Evolutionary conservation across 805 yeast species (phyloP).

Genomic region (Wickerhamiella nectarea): DNA sequence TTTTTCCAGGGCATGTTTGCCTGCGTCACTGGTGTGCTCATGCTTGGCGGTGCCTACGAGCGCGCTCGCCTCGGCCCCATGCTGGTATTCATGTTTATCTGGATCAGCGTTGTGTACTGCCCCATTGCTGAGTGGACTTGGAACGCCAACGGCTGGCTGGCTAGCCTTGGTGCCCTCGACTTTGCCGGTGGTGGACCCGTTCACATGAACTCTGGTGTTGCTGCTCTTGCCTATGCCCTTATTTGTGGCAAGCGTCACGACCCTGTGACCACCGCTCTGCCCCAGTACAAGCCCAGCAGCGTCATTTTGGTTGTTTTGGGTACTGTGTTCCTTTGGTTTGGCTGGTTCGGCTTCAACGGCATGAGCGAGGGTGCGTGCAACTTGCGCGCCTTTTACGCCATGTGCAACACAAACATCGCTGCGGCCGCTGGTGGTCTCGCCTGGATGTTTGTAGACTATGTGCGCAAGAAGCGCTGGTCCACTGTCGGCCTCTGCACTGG

Average conservation of each 20-base stretch:
- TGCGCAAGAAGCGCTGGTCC: conserved; percentile 85
- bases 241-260: conserved; percentile 87
- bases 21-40: conserved; percentile 76
- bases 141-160: conserved; percentile 89
- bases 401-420: conserved; percentile 84
- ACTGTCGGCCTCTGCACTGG: conserved; percentile 88
- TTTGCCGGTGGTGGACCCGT: conserved; percentile 99
- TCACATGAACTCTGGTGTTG: conserved; percentile 86
- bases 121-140: conserved; percentile 97
- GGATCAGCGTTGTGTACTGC: conserved; percentile 93
- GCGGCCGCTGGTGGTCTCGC: conserved; percentile 88
- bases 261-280: conserved; percentile 50
- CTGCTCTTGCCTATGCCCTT: conserved; percentile 88
- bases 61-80: conserved; percentile 92
- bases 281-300: conserved; percentile 87
- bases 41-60: conserved; percentile 97
- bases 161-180: conserved; percentile 70
- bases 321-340: conserved; percentile 91
- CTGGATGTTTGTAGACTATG: conserved; percentile 86
- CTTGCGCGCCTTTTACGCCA: conserved; percentile 88
- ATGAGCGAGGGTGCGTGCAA: conserved; percentile 92
- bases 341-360: conserved; percentile 99
- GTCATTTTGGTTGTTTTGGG: conserved; percentile 85
- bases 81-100: conserved; percentile 85
- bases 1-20: conserved; percentile 97